Conservation (phyloP, 2,329 filamentous ascomycete genomes). For the Calonectria pseudoturangicola region DNA sequence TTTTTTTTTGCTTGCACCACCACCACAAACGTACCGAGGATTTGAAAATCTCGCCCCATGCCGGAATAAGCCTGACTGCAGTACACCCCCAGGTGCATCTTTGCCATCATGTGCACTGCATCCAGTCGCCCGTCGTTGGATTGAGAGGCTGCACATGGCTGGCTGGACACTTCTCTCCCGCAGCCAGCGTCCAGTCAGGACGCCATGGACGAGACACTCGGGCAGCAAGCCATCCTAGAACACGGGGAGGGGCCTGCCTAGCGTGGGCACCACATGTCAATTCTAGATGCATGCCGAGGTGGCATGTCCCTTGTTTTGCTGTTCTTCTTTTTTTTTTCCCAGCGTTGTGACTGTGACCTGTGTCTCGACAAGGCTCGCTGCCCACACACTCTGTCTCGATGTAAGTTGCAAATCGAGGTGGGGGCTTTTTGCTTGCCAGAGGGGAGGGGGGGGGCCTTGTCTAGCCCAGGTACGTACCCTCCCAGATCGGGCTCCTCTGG, state of each 20-base stretch:
- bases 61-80: constrained; percentile 14
- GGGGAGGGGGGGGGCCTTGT: constrained; percentile 1
- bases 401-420: constrained; percentile 23
- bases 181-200: not conserved
- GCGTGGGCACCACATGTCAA: constrained; percentile 33
- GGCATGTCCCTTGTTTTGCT: constrained; percentile 12
- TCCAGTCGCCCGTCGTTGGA: constrained; percentile 3
- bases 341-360: not conserved
- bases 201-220: not conserved
- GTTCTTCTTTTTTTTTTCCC: not conserved
- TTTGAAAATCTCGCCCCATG: constrained; percentile 13
- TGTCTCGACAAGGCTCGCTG: constrained; percentile 10
- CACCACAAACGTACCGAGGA: not conserved
- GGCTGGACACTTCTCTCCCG: constrained; percentile 22
- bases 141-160: constrained; percentile 8
- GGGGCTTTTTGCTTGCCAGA: constrained; percentile 2
- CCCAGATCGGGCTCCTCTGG: constrained; percentile 35
- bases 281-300: constrained; percentile 29
- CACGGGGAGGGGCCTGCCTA: not conserved
- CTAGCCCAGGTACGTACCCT: constrained; percentile 32
- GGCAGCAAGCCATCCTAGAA: constrained; percentile 1
- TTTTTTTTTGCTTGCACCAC: not conserved
- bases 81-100: constrained; percentile 4
- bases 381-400: not conserved
- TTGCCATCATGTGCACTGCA: constrained; percentile 21